These are phyloP conservation scores for Cyberlindnera mississippiensis DNA, from an alignment of 805 yeast species.

Conservation along the genomic window DNA sequence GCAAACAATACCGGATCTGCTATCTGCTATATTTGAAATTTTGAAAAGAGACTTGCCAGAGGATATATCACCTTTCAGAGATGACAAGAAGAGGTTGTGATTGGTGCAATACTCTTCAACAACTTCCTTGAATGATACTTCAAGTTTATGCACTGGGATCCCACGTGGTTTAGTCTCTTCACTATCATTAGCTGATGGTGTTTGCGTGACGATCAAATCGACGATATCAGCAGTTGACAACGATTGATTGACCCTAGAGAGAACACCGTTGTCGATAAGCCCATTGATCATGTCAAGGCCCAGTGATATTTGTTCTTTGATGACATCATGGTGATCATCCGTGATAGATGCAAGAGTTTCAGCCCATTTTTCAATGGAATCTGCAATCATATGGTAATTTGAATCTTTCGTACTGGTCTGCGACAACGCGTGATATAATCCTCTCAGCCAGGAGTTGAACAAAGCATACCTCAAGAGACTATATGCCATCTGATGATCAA, in stretches of 20 bases:
- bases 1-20: conserved; percentile 34
- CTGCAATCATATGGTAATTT: conserved; percentile 1
- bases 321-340: conserved; percentile 5
- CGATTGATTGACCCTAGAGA: conserved; percentile 11
- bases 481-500: conserved; percentile 18
- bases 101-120: conserved; percentile 56
- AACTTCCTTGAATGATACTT: conserved; percentile 58
- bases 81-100: conserved; percentile 35
- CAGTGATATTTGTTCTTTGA: conserved; percentile 12
- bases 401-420: not conserved
- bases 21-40: conserved; percentile 32
- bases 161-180: conserved; percentile 28
- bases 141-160: conserved; percentile 40
- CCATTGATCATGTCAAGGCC: conserved; percentile 32
- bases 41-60: conserved; percentile 44
- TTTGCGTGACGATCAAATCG: not conserved
- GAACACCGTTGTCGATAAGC: conserved; percentile 21
- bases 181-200: not conserved
- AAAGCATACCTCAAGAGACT: conserved; percentile 31
- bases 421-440: conserved; percentile 12
- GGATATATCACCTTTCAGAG: conserved; percentile 20
- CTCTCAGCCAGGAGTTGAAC: conserved; percentile 30
- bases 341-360: not conserved
- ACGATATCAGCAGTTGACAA: conserved; percentile 1
- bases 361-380: not conserved